Evolutionary conservation across 163 green algal genomes (phyloP), one percentile per base, ranked within the genome.

Genomic region (Scenedesmus sp.): DNA sequence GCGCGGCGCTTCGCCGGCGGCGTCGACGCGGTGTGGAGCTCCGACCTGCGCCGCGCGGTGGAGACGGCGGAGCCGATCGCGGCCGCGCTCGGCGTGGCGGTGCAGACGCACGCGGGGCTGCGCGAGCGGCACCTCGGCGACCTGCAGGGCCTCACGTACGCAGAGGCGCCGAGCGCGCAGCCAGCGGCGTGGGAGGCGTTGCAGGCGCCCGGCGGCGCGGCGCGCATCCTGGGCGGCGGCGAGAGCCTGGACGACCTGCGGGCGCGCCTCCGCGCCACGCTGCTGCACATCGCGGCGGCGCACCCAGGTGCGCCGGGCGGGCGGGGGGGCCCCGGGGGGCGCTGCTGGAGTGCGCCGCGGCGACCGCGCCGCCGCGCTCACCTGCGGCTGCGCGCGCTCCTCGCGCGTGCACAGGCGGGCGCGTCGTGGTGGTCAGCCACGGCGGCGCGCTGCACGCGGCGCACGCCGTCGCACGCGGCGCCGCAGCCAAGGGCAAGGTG

Each of bases 21-120:
- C 24, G 62, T 87, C 22, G 51, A 80, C 47, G 66, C 58, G 18
- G 7, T 87, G 3, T 75, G 80, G 71, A 83, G 77, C 77, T 83
- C 70, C 17, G 82, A 87, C 65, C 72, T 87, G n/a, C 47, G 54
- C 14, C 31, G 82, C 0, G 70, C 82, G 2, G 17, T 77, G 26
- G 64, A 85, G 45, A 87, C 82, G 11, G 82, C 82, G 7, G 6
- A 83, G n/a, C 34, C 65, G 11, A 50, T 87, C 10, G 78, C 65
- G 10, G 48, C 42, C n/a, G n/a, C 48, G 2, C 64, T 45, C 10
- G 42, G 51, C 18, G 15, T 63, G 17, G 26, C 57, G 45, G 60
- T 66, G 18, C 24, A n/a, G 34, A 36, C 72, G 76, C 53, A 66
- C 26, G 28, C 65, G 0, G 76, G 65, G 15, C 31, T 83, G n/a